Conservation (phyloP, 2,329 filamentous ascomycete species). For the Septoria linicola region DNA sequence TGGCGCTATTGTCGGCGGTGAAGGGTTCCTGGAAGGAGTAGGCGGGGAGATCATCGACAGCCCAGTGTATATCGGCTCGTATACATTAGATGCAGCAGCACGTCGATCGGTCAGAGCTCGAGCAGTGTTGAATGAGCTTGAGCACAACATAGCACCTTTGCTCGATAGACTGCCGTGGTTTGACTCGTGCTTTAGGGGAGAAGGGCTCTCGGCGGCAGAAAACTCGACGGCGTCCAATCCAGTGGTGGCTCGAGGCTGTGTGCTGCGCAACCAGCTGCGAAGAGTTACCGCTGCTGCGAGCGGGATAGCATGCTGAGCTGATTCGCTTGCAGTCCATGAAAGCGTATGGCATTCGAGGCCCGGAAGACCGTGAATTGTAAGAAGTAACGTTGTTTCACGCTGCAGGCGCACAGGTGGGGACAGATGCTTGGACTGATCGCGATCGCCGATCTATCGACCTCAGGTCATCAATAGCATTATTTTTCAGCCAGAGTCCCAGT, state of each 20-base stretch:
- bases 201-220: too few species aligned
- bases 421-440: neutral
- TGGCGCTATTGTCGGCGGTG: slow-evolving; percentile 4
- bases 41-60: neutral
- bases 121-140: slow-evolving; percentile 7
- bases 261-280: neutral
- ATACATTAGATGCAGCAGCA: slow-evolving; percentile 7
- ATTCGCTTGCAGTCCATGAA: too few species aligned
- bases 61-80: slow-evolving; percentile 4
- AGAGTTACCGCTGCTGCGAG: neutral
- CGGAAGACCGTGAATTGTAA: too few species aligned
- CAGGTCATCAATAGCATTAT: too few species aligned
- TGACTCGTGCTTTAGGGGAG: neutral
- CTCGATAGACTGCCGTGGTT: slow-evolving; percentile 7
- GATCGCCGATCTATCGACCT: neutral
- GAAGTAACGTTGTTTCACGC: too few species aligned
- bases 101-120: slow-evolving; percentile 4
- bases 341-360: too few species aligned
- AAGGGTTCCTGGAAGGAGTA: neutral
- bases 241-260: neutral
- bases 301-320: neutral
- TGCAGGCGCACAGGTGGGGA: neutral
- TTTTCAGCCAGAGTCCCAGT: too few species aligned
- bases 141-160: slow-evolving; percentile 5
- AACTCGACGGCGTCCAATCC: neutral